phyloP scores from a whole-genome alignment of 345 rosid genomes.

The Hibiscus mutabilis region DNA sequence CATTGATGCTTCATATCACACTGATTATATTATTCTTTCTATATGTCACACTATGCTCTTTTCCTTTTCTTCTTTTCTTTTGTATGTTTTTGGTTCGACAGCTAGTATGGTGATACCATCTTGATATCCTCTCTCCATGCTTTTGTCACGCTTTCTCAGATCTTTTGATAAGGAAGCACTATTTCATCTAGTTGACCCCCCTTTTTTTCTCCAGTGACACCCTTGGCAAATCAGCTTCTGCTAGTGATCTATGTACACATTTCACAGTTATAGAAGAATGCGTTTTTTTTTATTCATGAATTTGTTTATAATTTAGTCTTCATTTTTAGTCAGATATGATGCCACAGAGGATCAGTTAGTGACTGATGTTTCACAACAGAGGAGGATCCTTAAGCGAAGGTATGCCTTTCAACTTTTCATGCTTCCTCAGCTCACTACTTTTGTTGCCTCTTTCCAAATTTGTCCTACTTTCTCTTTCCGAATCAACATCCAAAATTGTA shows the following conservation, averaged over 20 bases:
- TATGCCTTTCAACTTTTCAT: constrained; percentile 25
- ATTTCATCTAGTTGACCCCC: background rate
- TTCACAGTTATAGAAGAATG: background rate
- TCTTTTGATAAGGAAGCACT: background rate
- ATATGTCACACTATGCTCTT: no score
- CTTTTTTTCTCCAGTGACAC: background rate
- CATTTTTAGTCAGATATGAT: constrained; percentile 82
- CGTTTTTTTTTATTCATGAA: background rate
- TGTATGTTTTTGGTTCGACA: background rate
- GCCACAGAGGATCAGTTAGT: constrained; percentile 50
- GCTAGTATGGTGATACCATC: background rate
- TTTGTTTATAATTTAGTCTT: constrained; percentile 17
- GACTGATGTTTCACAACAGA: constrained; percentile 68
- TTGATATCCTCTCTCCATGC: background rate
- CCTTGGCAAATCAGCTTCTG: background rate
- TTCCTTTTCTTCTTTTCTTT: no score
- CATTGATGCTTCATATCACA: background rate
- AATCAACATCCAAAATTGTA: background rate
- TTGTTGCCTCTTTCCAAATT: background rate
- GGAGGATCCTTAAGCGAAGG: constrained; percentile 83
- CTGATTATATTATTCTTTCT: no score
- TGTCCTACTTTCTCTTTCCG: background rate
- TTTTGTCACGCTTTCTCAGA: background rate
- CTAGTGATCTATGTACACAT: background rate
- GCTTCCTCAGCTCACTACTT: background rate